Evolutionary conservation across 352 stramenopile species (phyloP).

Genomic region (Pythium brachiatum): DNA sequence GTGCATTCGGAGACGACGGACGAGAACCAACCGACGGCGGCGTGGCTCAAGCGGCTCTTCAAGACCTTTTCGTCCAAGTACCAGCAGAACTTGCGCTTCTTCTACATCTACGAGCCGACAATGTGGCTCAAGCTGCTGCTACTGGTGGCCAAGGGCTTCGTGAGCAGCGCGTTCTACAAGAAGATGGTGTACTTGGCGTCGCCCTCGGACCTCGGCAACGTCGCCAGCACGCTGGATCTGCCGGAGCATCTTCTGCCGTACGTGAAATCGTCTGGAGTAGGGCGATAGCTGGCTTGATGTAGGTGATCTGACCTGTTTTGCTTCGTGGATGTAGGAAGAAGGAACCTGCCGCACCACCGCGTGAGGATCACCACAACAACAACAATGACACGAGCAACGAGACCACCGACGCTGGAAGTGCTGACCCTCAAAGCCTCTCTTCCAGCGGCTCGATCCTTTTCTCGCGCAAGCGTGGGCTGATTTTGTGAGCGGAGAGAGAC

Average conservation of each 20-base stretch:
- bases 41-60: slow-evolving; percentile 74
- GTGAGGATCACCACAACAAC: background rate
- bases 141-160: slow-evolving; percentile 64
- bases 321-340: slow-evolving; percentile 13
- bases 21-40: slow-evolving; percentile 51
- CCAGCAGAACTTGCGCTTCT: slow-evolving; percentile 61
- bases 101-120: slow-evolving; percentile 77
- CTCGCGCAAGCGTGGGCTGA: slow-evolving; percentile 10
- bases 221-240: slow-evolving; percentile 45
- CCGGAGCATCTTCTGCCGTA: slow-evolving; percentile 49
- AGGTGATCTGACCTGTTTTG: too few species aligned
- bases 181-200: slow-evolving; percentile 74
- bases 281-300: background rate
- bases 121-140: slow-evolving; percentile 75
- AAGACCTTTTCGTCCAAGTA: slow-evolving; percentile 55
- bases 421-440: background rate
- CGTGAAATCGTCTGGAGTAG: slow-evolving; percentile 7
- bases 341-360: background rate
- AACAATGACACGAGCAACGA: background rate
- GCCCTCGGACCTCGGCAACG: slow-evolving; percentile 46
- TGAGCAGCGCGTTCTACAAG: slow-evolving; percentile 59
- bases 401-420: background rate
- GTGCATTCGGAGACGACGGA: slow-evolving; percentile 44
- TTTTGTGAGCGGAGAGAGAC: slow-evolving; percentile 1
- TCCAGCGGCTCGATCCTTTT: background rate